A percentile compares a stretch with the other conserved stretches of the same genome.
Evolutionary conservation across 2,329 filamentous ascomycete genomes (phyloP).

Genomic region (Aspergillus persii): DNA sequence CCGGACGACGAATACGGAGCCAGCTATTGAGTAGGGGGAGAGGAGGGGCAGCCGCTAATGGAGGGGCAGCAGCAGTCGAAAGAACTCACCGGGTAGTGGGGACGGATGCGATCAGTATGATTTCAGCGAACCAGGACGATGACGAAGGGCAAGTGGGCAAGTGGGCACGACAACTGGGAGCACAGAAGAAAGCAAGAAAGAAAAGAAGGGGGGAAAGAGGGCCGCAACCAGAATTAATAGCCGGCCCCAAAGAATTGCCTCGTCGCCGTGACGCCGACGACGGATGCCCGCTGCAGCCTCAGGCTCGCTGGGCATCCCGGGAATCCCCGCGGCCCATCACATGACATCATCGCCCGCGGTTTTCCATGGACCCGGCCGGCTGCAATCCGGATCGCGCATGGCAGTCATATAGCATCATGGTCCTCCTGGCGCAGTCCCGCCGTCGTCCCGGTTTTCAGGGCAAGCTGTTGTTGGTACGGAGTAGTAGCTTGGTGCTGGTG

Average conservation of each 20-base stretch:
- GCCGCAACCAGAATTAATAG: constrained; percentile 2
- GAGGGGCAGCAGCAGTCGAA: constrained; percentile 19
- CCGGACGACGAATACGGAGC: constrained; percentile 27
- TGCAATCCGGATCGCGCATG: not conserved
- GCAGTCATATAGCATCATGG: no score
- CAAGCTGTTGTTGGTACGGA: not conserved
- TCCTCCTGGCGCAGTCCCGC: not conserved
- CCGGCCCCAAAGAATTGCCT: no score
- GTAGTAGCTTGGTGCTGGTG: not conserved
- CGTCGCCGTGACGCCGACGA: constrained; percentile 1
- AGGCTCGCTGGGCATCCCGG: constrained; percentile 18
- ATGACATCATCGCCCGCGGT: constrained; percentile 21
- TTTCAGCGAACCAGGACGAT: constrained; percentile 19
- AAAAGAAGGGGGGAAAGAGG: not conserved
- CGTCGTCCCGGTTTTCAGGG: not conserved
- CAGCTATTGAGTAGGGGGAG: constrained; percentile 13
- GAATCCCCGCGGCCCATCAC: constrained; percentile 24
- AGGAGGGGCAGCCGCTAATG: constrained; percentile 17
- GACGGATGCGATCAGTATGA: constrained; percentile 38
- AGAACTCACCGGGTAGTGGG: constrained; percentile 39
- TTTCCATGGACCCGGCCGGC: not conserved
- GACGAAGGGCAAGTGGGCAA: not conserved
- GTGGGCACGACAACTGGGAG: no score
- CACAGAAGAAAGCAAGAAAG: not conserved
- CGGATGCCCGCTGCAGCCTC: constrained; percentile 15